Percentiles rank a stretch among this genome's conserved stretches.
Conservation (phyloP, 805 yeast species). For the Wickerhamomyces alni region DNA sequence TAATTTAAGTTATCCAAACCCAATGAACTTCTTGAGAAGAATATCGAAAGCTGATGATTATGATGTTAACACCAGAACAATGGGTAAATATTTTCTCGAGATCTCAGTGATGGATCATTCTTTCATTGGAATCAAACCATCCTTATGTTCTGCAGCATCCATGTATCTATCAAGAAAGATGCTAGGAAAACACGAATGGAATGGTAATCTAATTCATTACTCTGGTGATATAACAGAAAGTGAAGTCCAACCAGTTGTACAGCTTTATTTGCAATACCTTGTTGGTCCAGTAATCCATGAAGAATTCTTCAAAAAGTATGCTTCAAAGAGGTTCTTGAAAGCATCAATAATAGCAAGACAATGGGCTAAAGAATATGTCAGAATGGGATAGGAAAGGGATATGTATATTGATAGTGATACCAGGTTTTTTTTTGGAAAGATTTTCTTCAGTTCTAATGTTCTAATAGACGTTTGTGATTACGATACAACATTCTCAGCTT, state of each 20-base stretch:
- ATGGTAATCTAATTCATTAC: conserved; percentile 80
- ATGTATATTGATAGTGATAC: not conserved
- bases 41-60: conserved; percentile 92
- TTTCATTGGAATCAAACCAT: conserved; percentile 74
- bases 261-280: conserved; percentile 69
- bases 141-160: conserved; percentile 82
- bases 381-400: not conserved
- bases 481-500: not conserved
- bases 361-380: conserved; percentile 60
- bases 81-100: conserved; percentile 83
- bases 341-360: conserved; percentile 75
- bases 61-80: conserved; percentile 83
- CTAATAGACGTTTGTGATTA: not conserved
- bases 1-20: conserved; percentile 82
- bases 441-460: not conserved
- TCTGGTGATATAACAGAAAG: conserved; percentile 82
- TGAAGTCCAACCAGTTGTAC: conserved; percentile 67
- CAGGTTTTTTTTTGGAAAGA: conserved; percentile 2
- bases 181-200: conserved; percentile 71
- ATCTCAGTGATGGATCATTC: conserved; percentile 73
- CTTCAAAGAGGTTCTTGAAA: conserved; percentile 82
- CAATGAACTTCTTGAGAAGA: conserved; percentile 87
- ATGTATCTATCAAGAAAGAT: conserved; percentile 82
- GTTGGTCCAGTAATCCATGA: conserved; percentile 82
- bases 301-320: conserved; percentile 90